Conservation (phyloP, 164 flowering plant species). For the Annona cherimola region DNA sequence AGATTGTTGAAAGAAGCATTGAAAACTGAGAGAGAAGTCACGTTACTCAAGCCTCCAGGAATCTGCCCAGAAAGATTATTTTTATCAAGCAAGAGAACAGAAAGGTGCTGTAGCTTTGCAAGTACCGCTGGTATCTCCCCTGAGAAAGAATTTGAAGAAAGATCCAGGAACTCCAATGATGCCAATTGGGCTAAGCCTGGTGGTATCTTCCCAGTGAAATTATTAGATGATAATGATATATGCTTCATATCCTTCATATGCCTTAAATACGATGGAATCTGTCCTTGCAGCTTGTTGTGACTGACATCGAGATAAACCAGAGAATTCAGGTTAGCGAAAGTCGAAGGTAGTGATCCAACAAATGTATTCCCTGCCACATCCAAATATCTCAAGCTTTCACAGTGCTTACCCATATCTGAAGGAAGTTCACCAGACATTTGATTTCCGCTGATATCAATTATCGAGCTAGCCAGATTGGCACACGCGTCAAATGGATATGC, state of each 20-base stretch:
- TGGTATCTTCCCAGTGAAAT: conserved; percentile 63
- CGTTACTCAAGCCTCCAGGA: conserved; percentile 56
- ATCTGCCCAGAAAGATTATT: conserved; percentile 66
- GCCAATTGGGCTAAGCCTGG: conserved; percentile 47
- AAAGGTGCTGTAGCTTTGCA: conserved; percentile 46
- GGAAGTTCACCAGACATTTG: conserved; percentile 54
- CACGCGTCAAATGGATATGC: conserved; percentile 54
- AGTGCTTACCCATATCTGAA: conserved; percentile 33
- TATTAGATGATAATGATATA: conserved; percentile 63
- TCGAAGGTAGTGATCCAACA: conserved; percentile 48
- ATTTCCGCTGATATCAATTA: conserved; percentile 57
- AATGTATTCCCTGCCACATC: conserved; percentile 67
- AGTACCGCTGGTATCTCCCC: conserved; percentile 62
- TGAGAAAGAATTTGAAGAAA: conserved; percentile 64
- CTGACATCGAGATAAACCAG: conserved; percentile 63
- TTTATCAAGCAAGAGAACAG: conserved; percentile 54
- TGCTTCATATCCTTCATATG: conserved; percentile 37
- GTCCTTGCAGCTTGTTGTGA: conserved; percentile 49
- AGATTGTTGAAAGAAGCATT: conserved; percentile 80
- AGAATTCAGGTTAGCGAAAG: conserved; percentile 41
- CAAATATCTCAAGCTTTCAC: conserved; percentile 47
- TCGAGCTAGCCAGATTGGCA: conserved; percentile 32
- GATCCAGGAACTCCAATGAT: conserved; percentile 51
- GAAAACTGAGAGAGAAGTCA: conserved; percentile 47
- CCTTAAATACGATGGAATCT: conserved; percentile 51